phyloP scores from a whole-genome alignment of 768 basidiomycete species.

The Amanita molliuscula region DNA sequence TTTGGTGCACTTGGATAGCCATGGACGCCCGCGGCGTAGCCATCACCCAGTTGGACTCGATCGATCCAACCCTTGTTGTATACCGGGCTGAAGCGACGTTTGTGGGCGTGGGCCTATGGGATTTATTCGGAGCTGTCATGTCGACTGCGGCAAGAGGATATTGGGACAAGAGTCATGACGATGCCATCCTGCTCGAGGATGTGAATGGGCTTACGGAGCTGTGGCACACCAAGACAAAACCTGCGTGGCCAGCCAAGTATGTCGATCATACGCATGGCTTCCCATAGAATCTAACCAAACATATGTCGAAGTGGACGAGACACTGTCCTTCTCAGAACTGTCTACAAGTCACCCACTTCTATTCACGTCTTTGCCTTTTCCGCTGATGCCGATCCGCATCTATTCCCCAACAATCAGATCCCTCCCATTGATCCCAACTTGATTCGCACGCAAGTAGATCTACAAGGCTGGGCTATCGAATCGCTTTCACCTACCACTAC shows the following conservation, averaged over 20 bases:
- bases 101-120: slow-evolving; percentile 93
- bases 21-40: slow-evolving; percentile 87
- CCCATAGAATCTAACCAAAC: slow-evolving; percentile 9
- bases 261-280: slow-evolving; percentile 19
- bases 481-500: slow-evolving; percentile 92
- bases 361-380: slow-evolving; percentile 96
- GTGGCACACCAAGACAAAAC: slow-evolving; percentile 88
- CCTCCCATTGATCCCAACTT: slow-evolving; percentile 61
- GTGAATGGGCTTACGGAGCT: slow-evolving; percentile 85
- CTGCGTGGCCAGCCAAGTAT: slow-evolving; percentile 89
- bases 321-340: slow-evolving; percentile 83
- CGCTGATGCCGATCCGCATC: slow-evolving; percentile 66
- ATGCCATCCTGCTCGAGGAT: slow-evolving; percentile 78
- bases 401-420: slow-evolving; percentile 56
- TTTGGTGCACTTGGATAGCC: slow-evolving; percentile 20
- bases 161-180: slow-evolving; percentile 90
- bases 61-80: slow-evolving; percentile 93
- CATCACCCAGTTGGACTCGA: slow-evolving; percentile 91
- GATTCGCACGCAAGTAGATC: slow-evolving; percentile 91
- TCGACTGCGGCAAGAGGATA: slow-evolving; percentile 73
- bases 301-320: slow-evolving; percentile 64
- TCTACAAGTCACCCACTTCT: slow-evolving; percentile 92
- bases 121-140: slow-evolving; percentile 80
- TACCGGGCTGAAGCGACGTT: slow-evolving; percentile 96
- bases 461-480: slow-evolving; percentile 99